Evolutionary conservation across 352 stramenopile genomes (phyloP), one percentile per base, ranked within the genome.

Genomic region (Plasmopara muralis): DNA sequence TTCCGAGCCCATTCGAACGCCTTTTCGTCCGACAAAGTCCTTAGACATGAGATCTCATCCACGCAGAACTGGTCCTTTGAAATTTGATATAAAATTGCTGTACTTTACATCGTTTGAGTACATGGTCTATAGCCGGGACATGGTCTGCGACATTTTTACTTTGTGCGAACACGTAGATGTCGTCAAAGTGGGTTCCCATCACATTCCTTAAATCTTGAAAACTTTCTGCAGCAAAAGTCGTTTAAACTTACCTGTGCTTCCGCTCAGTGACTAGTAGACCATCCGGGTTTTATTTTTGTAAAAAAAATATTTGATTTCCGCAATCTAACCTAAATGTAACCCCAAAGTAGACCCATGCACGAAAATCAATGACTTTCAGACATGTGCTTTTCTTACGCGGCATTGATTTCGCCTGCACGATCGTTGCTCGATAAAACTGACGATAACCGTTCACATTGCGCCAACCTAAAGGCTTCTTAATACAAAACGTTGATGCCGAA

Each of bases 141-240:
- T 52, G 35, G 9, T 57, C 12, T 4, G 34, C 1, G 9, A 47
- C 12, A 31, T 35, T 10, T 29, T 45, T 15, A 3, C 14, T 15
- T 10, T 41, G 6, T 2, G 34, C 51, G 28, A 30, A 57, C 5
- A 51, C 43, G n/a, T 51, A 51, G 4, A 47, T 57, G 20, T 35
- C 34, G 29, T 57, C 9, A 15, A 57, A 57, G n/a, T 47, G 51
- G 13, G 51, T 43, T 5, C 25, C 14, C 43, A 52, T 57, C 5
- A 39, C n/a, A 8, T 57, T 25, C n/a, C 35, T 13, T 29, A 42
- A 47, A 13, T 58, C 0, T 35, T 41, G 8, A 58, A 58, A 33
- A 41, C 28, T 0, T 9, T 15, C 14, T 52, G 9, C 4, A 52
- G 10, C 6, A 58, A 38, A n/a, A n/a, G n/a, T 0, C 51, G 1